These are phyloP conservation scores for Calendula officinalis DNA, from an alignment of 129 eudicot species.

Conservation along the genomic window DNA sequence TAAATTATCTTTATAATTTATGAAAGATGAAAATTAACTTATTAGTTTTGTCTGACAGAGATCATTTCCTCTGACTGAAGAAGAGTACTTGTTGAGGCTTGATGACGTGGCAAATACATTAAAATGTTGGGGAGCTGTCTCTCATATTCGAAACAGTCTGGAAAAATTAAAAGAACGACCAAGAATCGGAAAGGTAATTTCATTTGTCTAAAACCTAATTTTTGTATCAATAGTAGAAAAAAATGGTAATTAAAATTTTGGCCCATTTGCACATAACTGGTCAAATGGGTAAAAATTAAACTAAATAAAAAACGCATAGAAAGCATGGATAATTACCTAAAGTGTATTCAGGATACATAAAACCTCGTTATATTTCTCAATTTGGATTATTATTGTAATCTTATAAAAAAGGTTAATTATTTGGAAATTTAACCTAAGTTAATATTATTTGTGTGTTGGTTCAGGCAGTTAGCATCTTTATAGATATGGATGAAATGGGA, in stretches of 20 bases:
- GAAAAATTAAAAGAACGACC: constrained; percentile 85
- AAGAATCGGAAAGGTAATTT: constrained; percentile 85
- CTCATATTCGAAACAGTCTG: constrained; percentile 86
- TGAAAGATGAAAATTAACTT: neutral
- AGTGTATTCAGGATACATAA: too few species aligned
- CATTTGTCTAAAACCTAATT: neutral
- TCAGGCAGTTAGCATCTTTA: constrained; percentile 97
- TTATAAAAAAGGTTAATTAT: too few species aligned
- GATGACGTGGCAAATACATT: constrained; percentile 95
- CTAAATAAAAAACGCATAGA: too few species aligned
- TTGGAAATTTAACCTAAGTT: too few species aligned
- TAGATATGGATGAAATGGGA: constrained; percentile 96
- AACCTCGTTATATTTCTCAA: too few species aligned
- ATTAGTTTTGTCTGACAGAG: constrained; percentile 43
- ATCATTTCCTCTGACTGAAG: constrained; percentile 96
- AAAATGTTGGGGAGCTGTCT: constrained; percentile 99
- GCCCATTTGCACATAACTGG: too few species aligned
- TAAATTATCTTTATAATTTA: neutral
- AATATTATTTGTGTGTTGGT: neutral
- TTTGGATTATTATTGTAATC: too few species aligned
- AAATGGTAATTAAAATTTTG: too few species aligned
- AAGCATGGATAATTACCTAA: too few species aligned
- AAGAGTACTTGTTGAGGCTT: constrained; percentile 93
- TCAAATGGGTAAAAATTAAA: too few species aligned
- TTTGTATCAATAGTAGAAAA: neutral